Conservation (phyloP, 331 rosid species). For the Acacia pycnantha region DNA sequence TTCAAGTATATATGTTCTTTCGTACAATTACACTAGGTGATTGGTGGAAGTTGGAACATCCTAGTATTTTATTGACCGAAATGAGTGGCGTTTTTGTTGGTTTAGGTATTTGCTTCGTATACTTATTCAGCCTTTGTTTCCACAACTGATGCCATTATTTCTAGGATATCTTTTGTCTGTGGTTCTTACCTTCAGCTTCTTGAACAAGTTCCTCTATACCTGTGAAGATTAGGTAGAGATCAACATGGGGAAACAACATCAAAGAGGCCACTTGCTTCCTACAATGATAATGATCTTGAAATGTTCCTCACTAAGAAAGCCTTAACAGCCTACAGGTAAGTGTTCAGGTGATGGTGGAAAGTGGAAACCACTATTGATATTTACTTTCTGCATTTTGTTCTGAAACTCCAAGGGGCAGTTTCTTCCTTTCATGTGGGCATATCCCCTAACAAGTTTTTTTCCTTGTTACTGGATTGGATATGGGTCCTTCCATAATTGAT, state of each 20-base stretch:
- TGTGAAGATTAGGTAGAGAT: neutral
- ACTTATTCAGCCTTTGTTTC: no score
- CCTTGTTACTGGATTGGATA: neutral
- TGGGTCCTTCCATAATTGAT: neutral
- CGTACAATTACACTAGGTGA: neutral
- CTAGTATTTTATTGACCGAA: neutral
- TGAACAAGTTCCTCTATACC: neutral
- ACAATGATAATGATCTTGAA: neutral
- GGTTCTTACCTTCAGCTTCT: neutral
- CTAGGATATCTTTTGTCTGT: no score
- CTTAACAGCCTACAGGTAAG: conserved; percentile 30
- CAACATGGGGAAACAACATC: neutral
- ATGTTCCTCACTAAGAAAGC: conserved; percentile 21
- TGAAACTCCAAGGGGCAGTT: conserved; percentile 43
- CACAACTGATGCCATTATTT: no score
- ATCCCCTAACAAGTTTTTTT: conserved; percentile 35
- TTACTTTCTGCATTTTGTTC: conserved; percentile 46
- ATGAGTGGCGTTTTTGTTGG: neutral
- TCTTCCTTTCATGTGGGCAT: conserved; percentile 55
- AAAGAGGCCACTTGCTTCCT: neutral
- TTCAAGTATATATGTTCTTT: neutral
- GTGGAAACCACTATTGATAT: conserved; percentile 29
- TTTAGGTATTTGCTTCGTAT: no score
- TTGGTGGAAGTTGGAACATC: neutral
- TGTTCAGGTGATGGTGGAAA: conserved; percentile 37